Evolutionary conservation across 2,329 filamentous ascomycete genomes (phyloP), one percentile per base, ranked within the genome.

Genomic region (Cercospora zeae-maydis): DNA sequence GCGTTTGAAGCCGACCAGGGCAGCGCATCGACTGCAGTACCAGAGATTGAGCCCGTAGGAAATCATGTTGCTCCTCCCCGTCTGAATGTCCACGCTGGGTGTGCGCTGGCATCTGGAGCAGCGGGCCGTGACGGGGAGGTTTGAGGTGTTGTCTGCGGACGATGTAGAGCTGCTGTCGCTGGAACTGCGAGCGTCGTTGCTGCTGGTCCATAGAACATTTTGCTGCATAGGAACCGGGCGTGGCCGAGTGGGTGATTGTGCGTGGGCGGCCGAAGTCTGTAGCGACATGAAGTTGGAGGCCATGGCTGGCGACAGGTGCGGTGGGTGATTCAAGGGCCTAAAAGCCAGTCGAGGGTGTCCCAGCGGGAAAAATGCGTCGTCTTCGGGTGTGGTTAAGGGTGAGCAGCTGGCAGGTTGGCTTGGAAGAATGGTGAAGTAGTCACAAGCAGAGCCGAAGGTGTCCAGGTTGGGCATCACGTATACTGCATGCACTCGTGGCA

Each of bases 91-190:
- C 49, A 75, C 53, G 67, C 73, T 75, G 16, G 70, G 67, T 8
- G 73, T 72, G 27, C 75, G 69, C 56, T 75, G 74, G 61, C 75
- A 77, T 55, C 75, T 63, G 16, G 75, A 77, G 59, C 75, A 77
- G 45, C 75, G 66, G 5, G 74, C 74, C 8, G 69, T 53, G 10
- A 71, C 70, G 16, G 65, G 65, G 31, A 67, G 66, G 27, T 59
- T 67, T 27, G 63, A 65, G 39, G 54, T 67, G 11, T 64, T 64
- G 36, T 64, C 67, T 47, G 61, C 63, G 10, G 69, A 64, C 31
- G 66, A 67, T 14, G 63, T 67, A 14, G 66, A 68, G 63, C 49
- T 68, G 63, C 49, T 63, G 47, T 61, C 58, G 36, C 49, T 47
- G 8, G 70, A 72, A 33, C 60, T 61, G n/a, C 58, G 56, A 1